Percentiles rank a stretch among this genome's conserved stretches.
These are phyloP conservation scores for Phialocephala subalpina DNA, from an alignment of 2,329 filamentous ascomycete species.

Conservation along the genomic window DNA sequence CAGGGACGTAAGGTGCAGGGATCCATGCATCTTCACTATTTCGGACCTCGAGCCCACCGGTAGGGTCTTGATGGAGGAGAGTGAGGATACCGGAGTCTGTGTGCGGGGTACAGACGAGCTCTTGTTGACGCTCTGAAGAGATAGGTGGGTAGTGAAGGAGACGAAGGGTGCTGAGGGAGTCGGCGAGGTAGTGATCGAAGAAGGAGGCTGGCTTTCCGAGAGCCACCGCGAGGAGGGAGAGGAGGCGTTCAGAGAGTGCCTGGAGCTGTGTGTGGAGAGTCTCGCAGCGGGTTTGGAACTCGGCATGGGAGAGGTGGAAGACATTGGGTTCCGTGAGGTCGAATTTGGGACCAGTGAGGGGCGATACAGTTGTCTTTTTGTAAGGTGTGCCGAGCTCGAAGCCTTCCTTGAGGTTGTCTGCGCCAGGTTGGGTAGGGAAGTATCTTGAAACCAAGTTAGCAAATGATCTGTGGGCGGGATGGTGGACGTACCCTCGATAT, in stretches of 20 bases:
- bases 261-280: conserved; percentile 50
- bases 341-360: conserved; percentile 39
- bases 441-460: conserved; percentile 44
- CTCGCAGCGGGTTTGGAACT: conserved; percentile 44
- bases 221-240: conserved; percentile 49
- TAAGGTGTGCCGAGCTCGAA: conserved; percentile 52
- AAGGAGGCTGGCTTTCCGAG: conserved; percentile 48
- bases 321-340: conserved; percentile 51
- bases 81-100: conserved; percentile 56
- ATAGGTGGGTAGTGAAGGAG: conserved; percentile 53
- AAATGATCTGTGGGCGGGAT: neutral
- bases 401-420: conserved; percentile 54
- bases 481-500: conserved; percentile 48
- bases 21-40: conserved; percentile 57
- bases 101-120: conserved; percentile 49
- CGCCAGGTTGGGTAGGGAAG: conserved; percentile 51
- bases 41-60: conserved; percentile 55
- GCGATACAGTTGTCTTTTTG: conserved; percentile 25
- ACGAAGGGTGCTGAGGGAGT: conserved; percentile 53
- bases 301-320: conserved; percentile 44
- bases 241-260: conserved; percentile 46
- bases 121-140: conserved; percentile 25
- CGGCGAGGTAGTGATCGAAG: conserved; percentile 50
- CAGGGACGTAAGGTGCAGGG: conserved; percentile 53
- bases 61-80: conserved; percentile 55